Percentiles rank a stretch among this genome's conserved stretches.
These are phyloP conservation scores for Carex arenaria DNA, from an alignment of 202 grass and related monocot genomes.

Conservation along the genomic window DNA sequence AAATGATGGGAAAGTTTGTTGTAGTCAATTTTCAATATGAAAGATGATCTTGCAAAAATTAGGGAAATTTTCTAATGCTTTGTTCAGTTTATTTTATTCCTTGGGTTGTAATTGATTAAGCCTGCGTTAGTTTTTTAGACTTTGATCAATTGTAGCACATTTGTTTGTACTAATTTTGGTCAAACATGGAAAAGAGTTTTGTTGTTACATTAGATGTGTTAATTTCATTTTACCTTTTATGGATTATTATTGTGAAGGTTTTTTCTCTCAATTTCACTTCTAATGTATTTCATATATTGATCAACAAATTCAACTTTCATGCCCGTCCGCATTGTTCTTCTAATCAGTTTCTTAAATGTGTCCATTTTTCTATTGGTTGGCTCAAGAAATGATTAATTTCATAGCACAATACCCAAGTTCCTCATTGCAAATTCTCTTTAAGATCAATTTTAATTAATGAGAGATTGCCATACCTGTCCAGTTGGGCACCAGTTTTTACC, in stretches of 20 bases:
- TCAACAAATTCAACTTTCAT: too few species aligned
- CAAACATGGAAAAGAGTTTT: not conserved
- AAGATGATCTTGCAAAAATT: not conserved
- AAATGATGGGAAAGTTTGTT: not conserved
- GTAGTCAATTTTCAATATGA: not conserved
- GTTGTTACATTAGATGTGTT: not conserved
- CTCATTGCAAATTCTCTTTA: not conserved
- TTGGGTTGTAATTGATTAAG: not conserved
- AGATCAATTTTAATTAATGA: not conserved
- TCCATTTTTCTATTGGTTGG: not conserved
- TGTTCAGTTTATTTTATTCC: not conserved
- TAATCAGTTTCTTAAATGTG: not conserved
- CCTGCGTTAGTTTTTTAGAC: not conserved
- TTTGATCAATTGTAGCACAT: not conserved
- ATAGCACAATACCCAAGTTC: not conserved
- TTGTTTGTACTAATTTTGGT: not conserved
- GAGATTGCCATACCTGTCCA: not conserved
- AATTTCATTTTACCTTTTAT: not conserved
- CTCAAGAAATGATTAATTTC: not conserved
- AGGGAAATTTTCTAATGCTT: not conserved
- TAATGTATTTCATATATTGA: too few species aligned
- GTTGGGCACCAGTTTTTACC: not conserved
- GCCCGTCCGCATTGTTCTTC: too few species aligned
- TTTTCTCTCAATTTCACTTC: too few species aligned
- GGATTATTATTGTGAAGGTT: too few species aligned